Percentiles rank a stretch among this genome's conserved stretches.
Conservation (phyloP, 139 green algal species). For the Pseudopediastrum boryanum region DNA sequence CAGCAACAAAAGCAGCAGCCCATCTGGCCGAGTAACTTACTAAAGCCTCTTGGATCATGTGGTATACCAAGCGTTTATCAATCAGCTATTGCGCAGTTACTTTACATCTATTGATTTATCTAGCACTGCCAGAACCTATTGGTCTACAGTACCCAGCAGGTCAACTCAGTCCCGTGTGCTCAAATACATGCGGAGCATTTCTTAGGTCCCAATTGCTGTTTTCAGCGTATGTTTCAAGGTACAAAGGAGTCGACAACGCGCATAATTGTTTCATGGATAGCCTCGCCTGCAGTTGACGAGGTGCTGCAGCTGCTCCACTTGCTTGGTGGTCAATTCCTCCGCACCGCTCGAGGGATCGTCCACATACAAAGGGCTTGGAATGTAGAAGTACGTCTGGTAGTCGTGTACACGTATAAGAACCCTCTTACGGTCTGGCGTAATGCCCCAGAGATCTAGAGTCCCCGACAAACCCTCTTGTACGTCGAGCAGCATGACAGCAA, state of each 20-base stretch:
- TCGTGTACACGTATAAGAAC: constrained; percentile 52
- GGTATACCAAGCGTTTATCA: too few species aligned
- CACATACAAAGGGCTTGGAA: constrained; percentile 41
- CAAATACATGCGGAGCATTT: too few species aligned
- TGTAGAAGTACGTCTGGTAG: constrained; percentile 68
- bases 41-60: too few species aligned
- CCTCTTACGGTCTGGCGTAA: neutral
- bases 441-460: constrained; percentile 64
- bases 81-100: too few species aligned
- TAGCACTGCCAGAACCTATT: too few species aligned
- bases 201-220: too few species aligned
- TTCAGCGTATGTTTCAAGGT: neutral
- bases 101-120: too few species aligned
- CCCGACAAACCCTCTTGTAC: too few species aligned
- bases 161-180: too few species aligned
- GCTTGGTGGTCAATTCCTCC: neutral
- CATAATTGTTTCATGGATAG: neutral
- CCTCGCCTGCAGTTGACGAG: neutral
- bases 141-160: too few species aligned
- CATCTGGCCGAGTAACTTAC: too few species aligned
- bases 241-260: neutral
- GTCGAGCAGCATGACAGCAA: too few species aligned
- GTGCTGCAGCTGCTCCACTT: neutral
- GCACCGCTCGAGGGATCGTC: neutral
- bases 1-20: neutral